Evolutionary conservation across 495 filamentous ascomycete species (phyloP), one percentile per base, ranked within the genome.

Genomic region (Penicillium goetzii): DNA sequence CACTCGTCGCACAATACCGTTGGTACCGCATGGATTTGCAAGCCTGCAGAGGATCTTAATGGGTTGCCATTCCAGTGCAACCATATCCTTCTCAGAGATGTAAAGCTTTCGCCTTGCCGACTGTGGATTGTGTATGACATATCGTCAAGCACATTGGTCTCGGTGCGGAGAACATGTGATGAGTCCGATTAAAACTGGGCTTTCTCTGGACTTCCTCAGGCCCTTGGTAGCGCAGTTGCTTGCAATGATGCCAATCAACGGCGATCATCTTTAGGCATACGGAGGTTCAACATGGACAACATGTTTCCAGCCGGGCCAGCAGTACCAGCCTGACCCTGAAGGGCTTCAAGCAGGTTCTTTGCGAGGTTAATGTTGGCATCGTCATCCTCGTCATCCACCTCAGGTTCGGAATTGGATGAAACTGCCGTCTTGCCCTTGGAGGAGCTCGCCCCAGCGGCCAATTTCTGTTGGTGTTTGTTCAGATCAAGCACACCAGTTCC

Each of bases 321-420:
- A 76, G 89, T 83, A 40, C 94, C 94, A 6, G 79, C 91, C 72
- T 97, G 93, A 30, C 88, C 87, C 66, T 96, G 95, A 70, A 98
- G 92, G 69, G 89, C 91, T 76, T 97, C 90, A n/a, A 97, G 78
- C 25, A 97, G 74, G 70, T 97, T 97, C 72, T 91, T 92, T 38
- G 91, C 93, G 6, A 99, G 84, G 54, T 93, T 92, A 70, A 91
- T 90, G 68, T 97, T 92, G 47, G 92, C 85, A 61, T 93, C 83
- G 12, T 93, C 82, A 60, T 88, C 89, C 17, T 83, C 70, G 28
- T 70, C 63, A 19, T 65, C 63, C 7, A 52, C 50, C 21, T 60
- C 64, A 21, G 62, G 2, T 14, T 55, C 64, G 9, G 23, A 51
- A 21, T 55, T 61, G 9, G 59, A 56, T 21, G 33, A 56, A 17